Conservation (phyloP, 2,329 filamentous ascomycete genomes). For the Torrubiella hemipterigena region DNA sequence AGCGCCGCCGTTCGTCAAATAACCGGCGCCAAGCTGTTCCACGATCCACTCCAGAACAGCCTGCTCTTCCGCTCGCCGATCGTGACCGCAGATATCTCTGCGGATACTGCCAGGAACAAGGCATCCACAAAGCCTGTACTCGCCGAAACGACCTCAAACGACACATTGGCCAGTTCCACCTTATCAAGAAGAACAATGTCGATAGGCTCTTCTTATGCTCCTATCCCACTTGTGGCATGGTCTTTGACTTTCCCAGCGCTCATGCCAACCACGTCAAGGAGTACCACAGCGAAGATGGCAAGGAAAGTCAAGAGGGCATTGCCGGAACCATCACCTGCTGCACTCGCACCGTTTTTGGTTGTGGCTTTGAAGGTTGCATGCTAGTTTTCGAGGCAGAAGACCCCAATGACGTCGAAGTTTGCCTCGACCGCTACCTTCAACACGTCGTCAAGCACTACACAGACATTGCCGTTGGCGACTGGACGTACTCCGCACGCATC, state of each 20-base stretch:
- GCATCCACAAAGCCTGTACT: constrained; percentile 28
- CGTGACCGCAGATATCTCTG: constrained; percentile 8
- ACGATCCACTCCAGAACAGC: too few species aligned
- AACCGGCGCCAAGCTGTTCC: too few species aligned
- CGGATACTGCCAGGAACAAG: constrained; percentile 28
- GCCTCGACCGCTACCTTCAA: constrained; percentile 31
- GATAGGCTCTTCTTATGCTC: too few species aligned
- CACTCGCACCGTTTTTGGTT: constrained; percentile 34
- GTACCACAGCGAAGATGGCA: constrained; percentile 28
- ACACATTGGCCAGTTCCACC: constrained; percentile 35
- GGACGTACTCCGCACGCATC: constrained; percentile 31
- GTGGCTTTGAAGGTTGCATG: constrained; percentile 31
- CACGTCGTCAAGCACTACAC: constrained; percentile 36
- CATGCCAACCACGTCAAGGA: constrained; percentile 35
- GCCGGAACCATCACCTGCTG: constrained; percentile 31
- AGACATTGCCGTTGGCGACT: constrained; percentile 25
- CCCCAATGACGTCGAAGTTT: constrained; percentile 24
- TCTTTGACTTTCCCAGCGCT: constrained; percentile 35
- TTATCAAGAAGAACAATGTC: constrained; percentile 32
- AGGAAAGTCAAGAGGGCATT: constrained; percentile 26
- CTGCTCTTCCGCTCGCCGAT: too few species aligned
- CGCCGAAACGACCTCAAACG: constrained; percentile 36
- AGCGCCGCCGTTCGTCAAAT: too few species aligned
- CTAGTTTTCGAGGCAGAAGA: constrained; percentile 30
- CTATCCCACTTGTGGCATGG: constrained; percentile 28